A percentile compares a stretch with the other conserved stretches of the same genome.
These are phyloP conservation scores for Corylus avellana DNA, from an alignment of 306 rosid species.

Conservation along the genomic window DNA sequence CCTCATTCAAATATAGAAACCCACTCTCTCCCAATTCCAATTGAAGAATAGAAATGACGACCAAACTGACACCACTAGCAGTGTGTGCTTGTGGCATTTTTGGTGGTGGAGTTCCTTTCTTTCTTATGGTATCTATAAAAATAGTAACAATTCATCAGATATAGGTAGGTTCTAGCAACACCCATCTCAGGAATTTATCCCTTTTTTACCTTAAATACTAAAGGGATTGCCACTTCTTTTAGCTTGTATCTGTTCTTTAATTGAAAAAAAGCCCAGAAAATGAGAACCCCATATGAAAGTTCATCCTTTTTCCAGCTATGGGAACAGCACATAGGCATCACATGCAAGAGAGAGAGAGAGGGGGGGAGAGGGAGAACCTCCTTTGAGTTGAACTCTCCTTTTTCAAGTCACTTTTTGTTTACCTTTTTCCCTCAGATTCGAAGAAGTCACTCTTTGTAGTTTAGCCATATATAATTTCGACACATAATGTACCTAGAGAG, in stretches of 20 bases:
- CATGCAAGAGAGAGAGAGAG: not conserved
- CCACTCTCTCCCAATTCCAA: conserved; percentile 14
- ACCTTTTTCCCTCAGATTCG: not conserved
- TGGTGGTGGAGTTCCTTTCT: conserved; percentile 42
- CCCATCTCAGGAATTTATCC: conserved; percentile 28
- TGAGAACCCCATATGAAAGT: not conserved
- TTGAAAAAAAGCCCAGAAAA: not conserved
- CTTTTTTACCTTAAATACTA: conserved; percentile 33
- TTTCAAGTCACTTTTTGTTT: not conserved
- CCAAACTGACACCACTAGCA: conserved; percentile 30
- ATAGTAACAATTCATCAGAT: conserved; percentile 7
- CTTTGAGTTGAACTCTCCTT: not conserved
- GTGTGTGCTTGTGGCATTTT: conserved; percentile 10
- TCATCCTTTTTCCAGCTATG: conserved; percentile 2
- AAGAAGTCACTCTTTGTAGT: not conserved
- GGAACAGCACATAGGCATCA: not conserved
- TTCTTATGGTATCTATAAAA: conserved; percentile 14
- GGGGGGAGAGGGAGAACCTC: not conserved
- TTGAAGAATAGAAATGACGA: conserved; percentile 22
- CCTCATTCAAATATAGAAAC: conserved; percentile 13
- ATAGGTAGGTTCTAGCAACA: conserved; percentile 36
- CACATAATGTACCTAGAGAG: not conserved
- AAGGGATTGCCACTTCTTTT: conserved; percentile 18
- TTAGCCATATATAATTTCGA: not conserved
- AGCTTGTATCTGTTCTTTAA: not conserved